Evolutionary conservation across 139 green algal genomes (phyloP).

Genomic region (Zygnema cylindricum): DNA sequence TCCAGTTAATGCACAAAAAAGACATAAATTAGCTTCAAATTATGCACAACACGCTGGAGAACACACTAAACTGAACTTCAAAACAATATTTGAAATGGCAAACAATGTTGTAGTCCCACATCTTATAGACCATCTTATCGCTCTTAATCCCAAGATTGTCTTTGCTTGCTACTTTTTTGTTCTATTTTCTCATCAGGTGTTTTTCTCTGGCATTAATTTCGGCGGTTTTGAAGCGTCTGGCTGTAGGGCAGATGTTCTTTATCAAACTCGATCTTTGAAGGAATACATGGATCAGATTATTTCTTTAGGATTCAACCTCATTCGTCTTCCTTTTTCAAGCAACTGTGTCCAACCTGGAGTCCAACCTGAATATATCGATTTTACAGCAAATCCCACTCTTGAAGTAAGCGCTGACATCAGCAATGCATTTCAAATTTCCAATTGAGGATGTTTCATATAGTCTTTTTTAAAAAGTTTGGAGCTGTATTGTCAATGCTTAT

Average conservation of each 20-base stretch:
- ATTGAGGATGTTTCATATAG: too few relatives aligned
- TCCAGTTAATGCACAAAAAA: too few relatives aligned
- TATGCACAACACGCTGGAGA: not conserved
- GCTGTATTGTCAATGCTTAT: too few relatives aligned
- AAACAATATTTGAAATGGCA: too few relatives aligned
- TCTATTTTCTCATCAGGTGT: conserved; percentile 26
- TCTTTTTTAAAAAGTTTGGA: too few relatives aligned
- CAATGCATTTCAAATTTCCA: too few relatives aligned
- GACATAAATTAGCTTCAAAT: not conserved
- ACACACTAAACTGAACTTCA: too few relatives aligned
- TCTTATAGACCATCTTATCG: not conserved
- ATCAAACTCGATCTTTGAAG: not conserved
- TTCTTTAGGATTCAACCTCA: conserved; percentile 41
- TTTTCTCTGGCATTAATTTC: conserved; percentile 45
- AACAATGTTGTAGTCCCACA: not conserved
- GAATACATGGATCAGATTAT: conserved; percentile 43
- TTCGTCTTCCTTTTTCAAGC: conserved; percentile 48
- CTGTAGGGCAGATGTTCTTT: conserved; percentile 11
- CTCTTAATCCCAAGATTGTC: not conserved
- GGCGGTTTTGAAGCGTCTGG: conserved; percentile 14
- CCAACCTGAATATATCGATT: conserved; percentile 32
- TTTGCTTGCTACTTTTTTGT: not conserved
- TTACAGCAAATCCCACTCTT: not conserved
- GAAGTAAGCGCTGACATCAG: not conserved
- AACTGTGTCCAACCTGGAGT: not conserved